Conservation (phyloP, 768 basidiomycete species). For the Mycena galopus region DNA sequence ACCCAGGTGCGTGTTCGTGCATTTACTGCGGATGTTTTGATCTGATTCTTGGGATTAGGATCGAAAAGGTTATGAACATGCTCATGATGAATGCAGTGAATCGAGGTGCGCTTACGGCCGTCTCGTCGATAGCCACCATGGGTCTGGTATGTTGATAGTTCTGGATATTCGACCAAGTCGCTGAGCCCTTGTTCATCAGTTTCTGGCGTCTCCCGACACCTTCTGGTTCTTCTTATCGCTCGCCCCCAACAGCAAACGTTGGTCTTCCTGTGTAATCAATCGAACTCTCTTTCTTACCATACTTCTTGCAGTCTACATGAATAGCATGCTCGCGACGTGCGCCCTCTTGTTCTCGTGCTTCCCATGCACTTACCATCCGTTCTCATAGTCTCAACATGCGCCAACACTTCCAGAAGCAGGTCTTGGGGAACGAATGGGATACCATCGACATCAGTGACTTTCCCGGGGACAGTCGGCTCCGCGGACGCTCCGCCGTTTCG, state of each 20-base stretch:
- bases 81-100: slow-evolving; percentile 26
- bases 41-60: background rate
- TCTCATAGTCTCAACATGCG: slow-evolving; percentile 26
- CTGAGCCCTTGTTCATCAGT: background rate
- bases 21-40: background rate
- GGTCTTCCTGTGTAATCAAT: background rate
- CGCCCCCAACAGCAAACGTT: slow-evolving; percentile 30
- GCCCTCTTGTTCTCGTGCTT: background rate
- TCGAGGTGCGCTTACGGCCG: slow-evolving; percentile 23
- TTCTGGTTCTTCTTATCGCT: slow-evolving; percentile 37
- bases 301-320: slow-evolving; percentile 28
- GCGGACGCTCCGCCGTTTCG: background rate
- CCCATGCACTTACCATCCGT: background rate
- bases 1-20: background rate
- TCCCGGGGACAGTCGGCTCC: background rate
- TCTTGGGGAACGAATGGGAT: background rate
- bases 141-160: background rate
- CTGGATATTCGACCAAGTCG: background rate
- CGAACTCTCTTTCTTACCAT: no score
- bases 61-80: slow-evolving; percentile 20
- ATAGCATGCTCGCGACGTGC: slow-evolving; percentile 35
- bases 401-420: slow-evolving; percentile 7
- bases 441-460: background rate
- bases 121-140: slow-evolving; percentile 21
- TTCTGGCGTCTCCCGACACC: slow-evolving; percentile 22